Base-by-base conservation (phyloP, 305 asterid genomes). In the Fraxinus paxiana region DNA sequence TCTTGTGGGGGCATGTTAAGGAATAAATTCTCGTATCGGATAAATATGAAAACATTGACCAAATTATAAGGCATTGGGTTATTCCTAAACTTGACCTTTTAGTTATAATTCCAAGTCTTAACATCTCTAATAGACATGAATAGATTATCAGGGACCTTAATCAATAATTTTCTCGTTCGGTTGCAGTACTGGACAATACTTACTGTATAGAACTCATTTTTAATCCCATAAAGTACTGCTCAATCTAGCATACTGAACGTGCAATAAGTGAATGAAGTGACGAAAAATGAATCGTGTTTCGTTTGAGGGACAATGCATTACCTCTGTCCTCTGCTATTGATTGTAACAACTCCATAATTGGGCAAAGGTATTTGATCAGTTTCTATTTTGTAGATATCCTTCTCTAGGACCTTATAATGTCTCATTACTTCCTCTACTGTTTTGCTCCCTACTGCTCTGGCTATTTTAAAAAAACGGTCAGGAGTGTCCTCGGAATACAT, bases 311-410 rank as follows among this genome's bases (percentile, higher is more conserved):
- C 12, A 3, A 43, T 26, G 26, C 24, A 24, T 48, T 69, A 69
- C 41, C 41, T 30, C 5, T 69, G 41, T 69, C 8, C 37, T 12
- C 41, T 69, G 10, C 74, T 9, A 30, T 69, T 69, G 22, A 18
- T 28, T 15, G 70, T 5, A 69, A 13, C 2, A 67, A 67, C 38
- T 15, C 74, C 33, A 2, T 69, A 69, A 30, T 69, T 69, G 10
- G 74, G 74, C 74, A 30, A 30, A 69, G 74, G 74, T 12, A 69
- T 1, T 69, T 69, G 74, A 28, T 28, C 74, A 4, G n/a, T 30
- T 69, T 69, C 74, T 69, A 69, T 69, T 31, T 69, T 69, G 41
- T 13, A 28, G 74, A 69, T 69, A 69, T 69, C 74, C 41, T 69
- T 69, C 41, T 69, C 74, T 69, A 69, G 41, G 74, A 13, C 17